Evolutionary conservation across 139 green algal species (phyloP), one percentile per base, ranked within the genome.

Genomic region (Closterium sp.): DNA sequence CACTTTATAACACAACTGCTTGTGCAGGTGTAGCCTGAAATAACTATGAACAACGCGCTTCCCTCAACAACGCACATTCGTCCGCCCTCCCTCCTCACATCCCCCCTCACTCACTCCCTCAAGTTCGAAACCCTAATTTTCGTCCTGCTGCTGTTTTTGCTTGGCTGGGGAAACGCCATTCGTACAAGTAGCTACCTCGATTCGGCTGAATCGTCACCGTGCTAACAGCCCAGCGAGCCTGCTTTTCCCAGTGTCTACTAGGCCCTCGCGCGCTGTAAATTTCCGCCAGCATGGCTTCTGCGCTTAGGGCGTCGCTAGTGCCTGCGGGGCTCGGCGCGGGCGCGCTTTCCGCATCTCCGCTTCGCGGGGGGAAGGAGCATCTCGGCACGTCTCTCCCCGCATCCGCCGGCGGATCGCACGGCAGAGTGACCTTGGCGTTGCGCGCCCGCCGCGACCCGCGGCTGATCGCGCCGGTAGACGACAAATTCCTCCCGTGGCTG

Each of bases 401-500:
- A 19, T 76, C 55, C 55, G 16, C 55, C 55, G 55, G 16, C 55
- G 55, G 55, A 19, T 28, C 55, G 23, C 55, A 86, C n/a, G 83
- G 83, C n/a, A 86, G 83, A 86, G 83, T 86, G 85, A 89, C 85
- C 12, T 64, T 89, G 85, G 32, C 85, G 34, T 31, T 89, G 85
- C 30, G 32, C 28, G 32, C 85, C 3, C 30, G 85, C 30, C 30
- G 32, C 30, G 30, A 86, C 30, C 25, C 30, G 25, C 89, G 84
- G 25, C 34, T 89, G 43, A 25, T 89, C 21, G 21, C 85, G 76
- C 89, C 89, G 21, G 90, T 76, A 43, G 8, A 92, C 84, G 89
- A 92, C 30, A 89, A 89, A 86, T 92, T 92, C 83, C 76, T 89
- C n/a, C 89, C 89, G 35, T 92, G 31, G 31, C 64, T 92, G 76